phyloP scores from a whole-genome alignment of 495 filamentous ascomycete genomes.

The Podospora didyma region DNA sequence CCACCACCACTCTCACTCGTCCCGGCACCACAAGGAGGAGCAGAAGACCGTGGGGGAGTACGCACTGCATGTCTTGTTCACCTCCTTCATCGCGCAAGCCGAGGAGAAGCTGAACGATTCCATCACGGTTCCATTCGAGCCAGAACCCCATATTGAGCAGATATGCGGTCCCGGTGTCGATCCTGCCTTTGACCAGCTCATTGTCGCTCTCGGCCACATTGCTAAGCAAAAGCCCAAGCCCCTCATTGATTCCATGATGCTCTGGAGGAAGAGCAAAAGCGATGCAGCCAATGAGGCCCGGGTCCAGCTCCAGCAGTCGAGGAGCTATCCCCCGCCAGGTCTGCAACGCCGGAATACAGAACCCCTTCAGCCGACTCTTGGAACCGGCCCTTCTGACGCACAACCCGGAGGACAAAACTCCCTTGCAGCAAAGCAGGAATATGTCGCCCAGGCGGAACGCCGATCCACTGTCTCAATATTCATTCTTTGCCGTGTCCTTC shows the following conservation, averaged over 20 bases:
- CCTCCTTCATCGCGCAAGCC: conserved; percentile 80
- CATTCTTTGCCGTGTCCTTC: conserved; percentile 86
- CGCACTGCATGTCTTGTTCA: conserved; percentile 93
- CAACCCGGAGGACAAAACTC: conserved; percentile 27
- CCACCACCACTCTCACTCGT: conserved; percentile 81
- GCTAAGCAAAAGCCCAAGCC: conserved; percentile 89
- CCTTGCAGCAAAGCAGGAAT: conserved; percentile 59
- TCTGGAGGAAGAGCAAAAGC: conserved; percentile 92
- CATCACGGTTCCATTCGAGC: conserved; percentile 66
- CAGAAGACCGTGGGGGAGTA: conserved; percentile 93
- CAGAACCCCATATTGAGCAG: conserved; percentile 75
- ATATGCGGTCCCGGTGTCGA: conserved; percentile 90
- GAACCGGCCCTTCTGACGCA: conserved; percentile 6
- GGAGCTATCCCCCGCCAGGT: conserved; percentile 22
- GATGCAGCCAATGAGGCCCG: conserved; percentile 69
- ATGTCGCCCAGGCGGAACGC: conserved; percentile 72
- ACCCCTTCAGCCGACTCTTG: conserved; percentile 33
- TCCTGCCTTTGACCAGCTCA: conserved; percentile 89
- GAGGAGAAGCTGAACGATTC: conserved; percentile 90
- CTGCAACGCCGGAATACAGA: conserved; percentile 46
- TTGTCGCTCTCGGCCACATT: conserved; percentile 88
- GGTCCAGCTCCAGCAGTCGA: conserved; percentile 59
- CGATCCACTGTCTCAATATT: conserved; percentile 91
- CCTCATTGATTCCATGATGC: conserved; percentile 95
- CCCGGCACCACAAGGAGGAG: conserved; percentile 66